phyloP scores from a whole-genome alignment of 441 rosid genomes.

The Bruguiera hainesii region DNA sequence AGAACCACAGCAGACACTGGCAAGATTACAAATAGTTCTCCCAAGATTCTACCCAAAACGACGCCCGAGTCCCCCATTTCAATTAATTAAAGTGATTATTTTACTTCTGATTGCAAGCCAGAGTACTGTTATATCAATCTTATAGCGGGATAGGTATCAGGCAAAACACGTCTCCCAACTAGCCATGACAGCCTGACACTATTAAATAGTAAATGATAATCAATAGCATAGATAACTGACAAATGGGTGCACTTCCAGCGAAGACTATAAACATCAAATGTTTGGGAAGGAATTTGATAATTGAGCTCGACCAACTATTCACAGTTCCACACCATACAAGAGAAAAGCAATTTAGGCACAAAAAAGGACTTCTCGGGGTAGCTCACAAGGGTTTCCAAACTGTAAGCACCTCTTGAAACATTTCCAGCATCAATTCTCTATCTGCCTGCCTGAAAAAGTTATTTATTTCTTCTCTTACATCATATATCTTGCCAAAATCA shows the following conservation, averaged over 20 bases:
- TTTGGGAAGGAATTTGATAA: too few species aligned
- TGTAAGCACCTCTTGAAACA: conserved; percentile 82
- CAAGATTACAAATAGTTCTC: too few species aligned
- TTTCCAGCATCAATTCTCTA: conserved; percentile 71
- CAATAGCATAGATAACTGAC: too few species aligned
- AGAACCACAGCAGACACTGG: too few species aligned
- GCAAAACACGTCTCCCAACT: neutral
- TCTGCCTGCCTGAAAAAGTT: conserved; percentile 78
- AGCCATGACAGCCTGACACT: too few species aligned
- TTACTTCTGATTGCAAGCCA: neutral
- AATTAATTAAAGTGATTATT: neutral
- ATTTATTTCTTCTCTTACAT: conserved; percentile 69
- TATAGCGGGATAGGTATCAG: neutral
- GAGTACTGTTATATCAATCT: too few species aligned
- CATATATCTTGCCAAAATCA: conserved; percentile 86
- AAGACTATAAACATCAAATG: too few species aligned
- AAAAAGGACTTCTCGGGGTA: neutral
- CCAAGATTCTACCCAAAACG: too few species aligned
- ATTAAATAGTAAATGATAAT: too few species aligned
- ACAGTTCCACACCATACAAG: neutral
- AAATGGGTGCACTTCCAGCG: too few species aligned
- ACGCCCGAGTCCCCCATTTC: too few species aligned
- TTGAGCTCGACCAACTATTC: neutral
- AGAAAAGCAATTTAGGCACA: neutral
- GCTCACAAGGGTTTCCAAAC: conserved; percentile 67